Percentiles rank a stretch among this genome's conserved stretches.
phyloP scores from a whole-genome alignment of 2,329 filamentous ascomycete genomes.

The Sordariomycetes sp. region DNA sequence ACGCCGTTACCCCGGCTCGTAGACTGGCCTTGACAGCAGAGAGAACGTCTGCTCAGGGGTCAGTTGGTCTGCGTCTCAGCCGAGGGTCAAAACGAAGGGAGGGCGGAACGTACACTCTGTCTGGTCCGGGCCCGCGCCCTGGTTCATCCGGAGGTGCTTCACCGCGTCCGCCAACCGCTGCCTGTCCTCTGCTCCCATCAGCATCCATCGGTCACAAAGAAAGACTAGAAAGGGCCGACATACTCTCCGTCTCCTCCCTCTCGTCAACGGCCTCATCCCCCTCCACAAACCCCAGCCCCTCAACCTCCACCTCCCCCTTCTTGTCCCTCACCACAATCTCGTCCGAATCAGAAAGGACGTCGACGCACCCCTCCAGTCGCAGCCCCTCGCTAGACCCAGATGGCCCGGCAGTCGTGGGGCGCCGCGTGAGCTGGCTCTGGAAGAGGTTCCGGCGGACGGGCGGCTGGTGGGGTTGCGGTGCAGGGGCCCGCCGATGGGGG shows the following conservation, averaged over 20 bases:
- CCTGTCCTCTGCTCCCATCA: constrained; percentile 33
- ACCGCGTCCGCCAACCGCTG: constrained; percentile 48
- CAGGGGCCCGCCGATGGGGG: constrained; percentile 1
- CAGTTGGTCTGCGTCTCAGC: not conserved
- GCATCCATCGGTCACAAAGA: not conserved
- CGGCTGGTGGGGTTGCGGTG: not conserved
- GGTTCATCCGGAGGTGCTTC: constrained; percentile 44
- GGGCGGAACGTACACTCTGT: constrained; percentile 53
- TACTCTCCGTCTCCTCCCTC: constrained; percentile 41
- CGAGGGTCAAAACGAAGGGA: too few relatives aligned
- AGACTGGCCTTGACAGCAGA: constrained; percentile 58
- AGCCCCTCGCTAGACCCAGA: constrained; percentile 28
- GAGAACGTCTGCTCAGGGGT: constrained; percentile 42
- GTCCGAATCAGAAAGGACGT: constrained; percentile 23
- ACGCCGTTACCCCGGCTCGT: constrained; percentile 54
- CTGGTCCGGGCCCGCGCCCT: constrained; percentile 40
- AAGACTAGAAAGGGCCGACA: constrained; percentile 10
- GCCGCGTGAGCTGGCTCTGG: constrained; percentile 42
- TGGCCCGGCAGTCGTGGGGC: constrained; percentile 30
- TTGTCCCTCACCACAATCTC: constrained; percentile 51
- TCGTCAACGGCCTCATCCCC: constrained; percentile 43
- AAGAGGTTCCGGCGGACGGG: constrained; percentile 42
- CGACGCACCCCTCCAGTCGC: constrained; percentile 26
- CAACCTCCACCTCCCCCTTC: constrained; percentile 47
- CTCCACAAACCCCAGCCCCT: constrained; percentile 25